Percentiles rank a stretch among this genome's conserved stretches.
phyloP scores from a whole-genome alignment of 2,329 filamentous ascomycete species.

The Penicillium sp. region DNA sequence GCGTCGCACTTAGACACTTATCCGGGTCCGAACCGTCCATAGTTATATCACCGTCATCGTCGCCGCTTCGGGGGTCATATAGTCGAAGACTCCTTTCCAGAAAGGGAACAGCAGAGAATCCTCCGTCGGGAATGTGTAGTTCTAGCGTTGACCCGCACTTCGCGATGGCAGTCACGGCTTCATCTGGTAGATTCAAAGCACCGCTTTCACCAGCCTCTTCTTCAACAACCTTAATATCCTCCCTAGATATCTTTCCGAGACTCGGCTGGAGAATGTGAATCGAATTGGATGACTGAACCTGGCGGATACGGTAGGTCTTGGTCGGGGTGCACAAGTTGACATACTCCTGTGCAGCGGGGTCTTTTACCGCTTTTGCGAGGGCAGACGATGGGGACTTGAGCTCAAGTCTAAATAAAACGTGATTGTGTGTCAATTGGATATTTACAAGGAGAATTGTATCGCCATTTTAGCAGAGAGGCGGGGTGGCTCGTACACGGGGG shows the following conservation, averaged over 20 bases:
- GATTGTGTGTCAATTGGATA: not conserved
- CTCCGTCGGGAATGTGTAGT: conserved; percentile 40
- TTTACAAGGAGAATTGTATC: not conserved
- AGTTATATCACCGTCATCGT: conserved; percentile 22
- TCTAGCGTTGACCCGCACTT: conserved; percentile 53
- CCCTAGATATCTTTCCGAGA: conserved; percentile 31
- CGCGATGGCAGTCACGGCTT: conserved; percentile 46
- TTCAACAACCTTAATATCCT: conserved; percentile 34
- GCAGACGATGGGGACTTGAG: conserved; percentile 46
- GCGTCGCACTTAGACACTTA: conserved; percentile 30
- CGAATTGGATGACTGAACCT: conserved; percentile 69
- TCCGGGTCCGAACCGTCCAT: conserved; percentile 23
- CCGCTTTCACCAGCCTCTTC: conserved; percentile 23
- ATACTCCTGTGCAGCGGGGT: conserved; percentile 39
- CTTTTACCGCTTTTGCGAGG: conserved; percentile 32
- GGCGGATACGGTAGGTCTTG: conserved; percentile 63
- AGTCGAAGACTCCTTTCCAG: conserved; percentile 35
- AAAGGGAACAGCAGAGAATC: conserved; percentile 35
- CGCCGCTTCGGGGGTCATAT: conserved; percentile 31
- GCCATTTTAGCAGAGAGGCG: not conserved
- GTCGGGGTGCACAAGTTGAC: conserved; percentile 64
- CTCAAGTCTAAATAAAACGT: conserved; percentile 41
- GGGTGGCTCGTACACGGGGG: conserved; percentile 37
- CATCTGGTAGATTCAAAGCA: conserved; percentile 30
- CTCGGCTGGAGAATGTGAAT: conserved; percentile 59